Conservation (phyloP, 495 filamentous ascomycete species). For the Talaromyces stipitatus region DNA sequence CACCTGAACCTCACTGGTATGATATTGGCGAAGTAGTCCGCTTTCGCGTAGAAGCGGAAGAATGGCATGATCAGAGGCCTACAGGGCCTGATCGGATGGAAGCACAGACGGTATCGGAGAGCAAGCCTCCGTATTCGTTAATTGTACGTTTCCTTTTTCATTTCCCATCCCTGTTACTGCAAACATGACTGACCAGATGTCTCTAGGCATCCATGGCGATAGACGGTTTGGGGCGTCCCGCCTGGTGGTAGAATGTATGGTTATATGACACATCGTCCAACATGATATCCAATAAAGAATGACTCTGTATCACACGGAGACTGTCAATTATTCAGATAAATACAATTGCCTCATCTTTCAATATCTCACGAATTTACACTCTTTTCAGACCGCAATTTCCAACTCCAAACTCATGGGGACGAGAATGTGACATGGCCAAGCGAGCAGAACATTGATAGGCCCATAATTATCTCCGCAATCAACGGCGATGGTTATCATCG, state of each 20-base stretch:
- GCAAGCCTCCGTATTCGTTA: conserved; percentile 59
- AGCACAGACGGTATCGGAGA: conserved; percentile 36
- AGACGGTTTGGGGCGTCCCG: conserved; percentile 39
- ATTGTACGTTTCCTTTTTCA: conserved; percentile 36
- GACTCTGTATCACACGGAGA: neutral
- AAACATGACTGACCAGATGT: neutral
- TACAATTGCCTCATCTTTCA: neutral
- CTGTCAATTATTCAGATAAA: neutral
- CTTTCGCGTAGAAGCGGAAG: conserved; percentile 73
- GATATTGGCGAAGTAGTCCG: conserved; percentile 84
- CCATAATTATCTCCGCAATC: neutral
- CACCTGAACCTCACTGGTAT: conserved; percentile 60
- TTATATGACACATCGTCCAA: neutral
- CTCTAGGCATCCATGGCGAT: conserved; percentile 46
- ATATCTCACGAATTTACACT: neutral
- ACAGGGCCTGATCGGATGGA: conserved; percentile 49
- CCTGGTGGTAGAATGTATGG: conserved; percentile 50
- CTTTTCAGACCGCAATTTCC: neutral
- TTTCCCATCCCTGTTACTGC: neutral
- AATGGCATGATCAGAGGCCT: conserved; percentile 83
- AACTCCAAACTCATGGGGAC: neutral
- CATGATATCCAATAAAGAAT: neutral
- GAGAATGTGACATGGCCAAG: neutral
- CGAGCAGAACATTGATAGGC: neutral
- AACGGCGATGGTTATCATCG: neutral